Percentiles rank a stretch among this genome's conserved stretches.
These are phyloP conservation scores for Amoebophrya sp. DNA, from an alignment of 169 alveolate genomes.

Conservation along the genomic window DNA sequence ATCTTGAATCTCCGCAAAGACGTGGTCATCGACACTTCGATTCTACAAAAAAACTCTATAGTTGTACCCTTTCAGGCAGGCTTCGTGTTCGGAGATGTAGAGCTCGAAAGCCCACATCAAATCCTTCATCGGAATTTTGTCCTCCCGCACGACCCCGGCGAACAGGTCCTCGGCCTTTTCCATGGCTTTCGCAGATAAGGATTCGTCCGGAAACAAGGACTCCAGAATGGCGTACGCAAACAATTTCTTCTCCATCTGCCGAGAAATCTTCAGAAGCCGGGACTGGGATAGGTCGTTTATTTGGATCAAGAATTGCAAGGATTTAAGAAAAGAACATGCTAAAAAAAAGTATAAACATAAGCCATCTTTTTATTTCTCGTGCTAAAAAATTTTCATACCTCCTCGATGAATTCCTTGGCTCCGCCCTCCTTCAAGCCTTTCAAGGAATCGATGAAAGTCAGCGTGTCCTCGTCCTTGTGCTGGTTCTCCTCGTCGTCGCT, in stretches of 20 bases:
- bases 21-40: too few relatives aligned
- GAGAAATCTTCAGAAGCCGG: background rate
- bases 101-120: slow-evolving; percentile 3
- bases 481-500: background rate
- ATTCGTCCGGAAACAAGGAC: background rate
- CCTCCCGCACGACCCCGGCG: background rate
- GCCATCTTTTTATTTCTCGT: background rate
- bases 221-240: background rate
- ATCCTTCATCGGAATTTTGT: background rate
- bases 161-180: background rate
- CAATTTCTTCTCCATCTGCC: background rate
- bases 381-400: background rate
- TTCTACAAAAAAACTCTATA: too few relatives aligned
- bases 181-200: background rate
- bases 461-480: background rate
- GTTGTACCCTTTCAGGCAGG: background rate
- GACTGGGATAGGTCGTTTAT: background rate
- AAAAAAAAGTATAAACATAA: too few relatives aligned
- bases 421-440: background rate
- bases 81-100: background rate
- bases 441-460: background rate
- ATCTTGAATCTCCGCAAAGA: too few relatives aligned
- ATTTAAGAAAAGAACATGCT: too few relatives aligned
- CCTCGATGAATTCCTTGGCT: background rate
- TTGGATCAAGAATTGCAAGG: too few relatives aligned